Conservation (phyloP, 192 early-diverging fungal species). For the Glomus cerebriforme region DNA sequence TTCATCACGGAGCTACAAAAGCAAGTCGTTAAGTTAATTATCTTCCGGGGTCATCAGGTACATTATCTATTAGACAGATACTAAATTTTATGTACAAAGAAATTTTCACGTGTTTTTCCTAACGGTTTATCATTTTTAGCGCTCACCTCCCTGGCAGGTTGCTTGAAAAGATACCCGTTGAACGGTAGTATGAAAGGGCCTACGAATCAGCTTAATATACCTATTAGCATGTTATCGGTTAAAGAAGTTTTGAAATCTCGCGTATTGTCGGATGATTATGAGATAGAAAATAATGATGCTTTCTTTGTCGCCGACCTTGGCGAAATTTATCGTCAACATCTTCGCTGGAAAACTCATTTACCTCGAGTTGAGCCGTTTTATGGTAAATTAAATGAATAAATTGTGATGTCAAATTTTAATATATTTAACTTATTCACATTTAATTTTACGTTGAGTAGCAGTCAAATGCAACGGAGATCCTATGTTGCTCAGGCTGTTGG, state of each 20-base stretch:
- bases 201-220: background rate
- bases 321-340: conserved; percentile 85
- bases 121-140: background rate
- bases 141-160: conserved; percentile 36
- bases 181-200: background rate
- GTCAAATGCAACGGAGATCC: conserved; percentile 98
- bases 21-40: conserved; percentile 32
- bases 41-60: conserved; percentile 33
- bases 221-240: conserved; percentile 22
- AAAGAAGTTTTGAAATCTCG: conserved; percentile 19
- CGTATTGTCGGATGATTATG: conserved; percentile 19
- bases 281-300: conserved; percentile 77
- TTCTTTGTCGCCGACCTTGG: conserved; percentile 97
- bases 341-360: conserved; percentile 78
- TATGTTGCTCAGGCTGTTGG: conserved; percentile 79
- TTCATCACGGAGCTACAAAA: conserved; percentile 35
- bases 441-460: conserved; percentile 50
- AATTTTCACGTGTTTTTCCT: no score
- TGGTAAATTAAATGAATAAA: conserved; percentile 50
- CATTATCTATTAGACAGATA: no score
- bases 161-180: conserved; percentile 14
- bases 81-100: background rate
- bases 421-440: background rate
- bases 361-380: conserved; percentile 96
- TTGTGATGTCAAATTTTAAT: conserved; percentile 1